Conservation (phyloP, 164 flowering plant genomes). For the Umbellularia californica region DNA sequence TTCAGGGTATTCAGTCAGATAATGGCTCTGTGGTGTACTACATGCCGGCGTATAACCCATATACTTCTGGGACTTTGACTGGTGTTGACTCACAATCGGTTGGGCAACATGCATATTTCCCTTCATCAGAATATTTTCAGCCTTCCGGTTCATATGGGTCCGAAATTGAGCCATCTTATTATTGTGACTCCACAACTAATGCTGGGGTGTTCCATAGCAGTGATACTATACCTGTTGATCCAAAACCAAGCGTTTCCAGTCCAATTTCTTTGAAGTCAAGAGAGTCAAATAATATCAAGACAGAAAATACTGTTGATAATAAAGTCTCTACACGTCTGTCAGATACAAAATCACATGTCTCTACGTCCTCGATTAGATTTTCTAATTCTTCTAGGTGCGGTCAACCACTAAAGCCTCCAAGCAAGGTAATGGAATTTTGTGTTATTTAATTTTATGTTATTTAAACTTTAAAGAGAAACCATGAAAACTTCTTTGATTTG, state of each 20-base stretch:
- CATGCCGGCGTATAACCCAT: constrained; percentile 32
- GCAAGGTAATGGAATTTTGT: constrained; percentile 31
- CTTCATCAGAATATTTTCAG: not conserved
- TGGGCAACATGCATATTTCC: constrained; percentile 14
- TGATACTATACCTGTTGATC: constrained; percentile 17
- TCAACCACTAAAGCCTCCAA: constrained; percentile 22
- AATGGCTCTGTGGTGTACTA: constrained; percentile 31
- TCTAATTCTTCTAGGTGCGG: constrained; percentile 19
- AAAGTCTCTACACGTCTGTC: constrained; percentile 17
- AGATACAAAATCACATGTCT: constrained; percentile 14
- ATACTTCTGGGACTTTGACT: constrained; percentile 25
- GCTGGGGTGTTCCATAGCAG: constrained; percentile 25
- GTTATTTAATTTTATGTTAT: not conserved
- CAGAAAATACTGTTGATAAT: constrained; percentile 17
- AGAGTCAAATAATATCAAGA: constrained; percentile 24
- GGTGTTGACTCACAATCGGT: constrained; percentile 37
- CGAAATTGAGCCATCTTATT: constrained; percentile 28
- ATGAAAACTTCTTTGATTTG: not conserved
- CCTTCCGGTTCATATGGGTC: constrained; percentile 27
- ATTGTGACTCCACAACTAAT: constrained; percentile 23
- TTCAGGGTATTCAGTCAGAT: constrained; percentile 40
- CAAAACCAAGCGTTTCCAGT: constrained; percentile 13
- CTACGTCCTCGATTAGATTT: constrained; percentile 14
- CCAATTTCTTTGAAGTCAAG: constrained; percentile 24
- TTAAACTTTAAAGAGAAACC: not conserved